Evolutionary conservation across 73 alveolate genomes (phyloP).

Genomic region (Paramecium caudatum): DNA sequence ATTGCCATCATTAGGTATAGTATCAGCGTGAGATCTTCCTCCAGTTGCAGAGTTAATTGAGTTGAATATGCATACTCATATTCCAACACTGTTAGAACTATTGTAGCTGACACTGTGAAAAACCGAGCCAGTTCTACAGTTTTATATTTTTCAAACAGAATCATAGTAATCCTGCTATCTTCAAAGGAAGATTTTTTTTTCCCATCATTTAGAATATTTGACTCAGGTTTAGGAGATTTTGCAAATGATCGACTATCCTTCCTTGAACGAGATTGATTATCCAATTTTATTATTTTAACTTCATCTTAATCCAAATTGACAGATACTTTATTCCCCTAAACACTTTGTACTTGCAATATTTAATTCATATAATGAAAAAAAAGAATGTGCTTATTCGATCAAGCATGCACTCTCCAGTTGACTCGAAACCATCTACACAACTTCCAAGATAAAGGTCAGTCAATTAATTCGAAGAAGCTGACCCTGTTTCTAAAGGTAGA

Average conservation of each 20-base stretch:
- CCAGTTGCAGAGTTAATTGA: neutral
- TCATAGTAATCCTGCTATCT: conserved; percentile 59
- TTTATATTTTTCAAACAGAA: conserved; percentile 60
- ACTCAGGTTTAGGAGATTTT: neutral
- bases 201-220: conserved; percentile 52
- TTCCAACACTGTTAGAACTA: neutral
- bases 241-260: neutral
- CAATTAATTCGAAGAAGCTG: conserved; percentile 68
- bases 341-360: conserved; percentile 9
- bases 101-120: neutral
- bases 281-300: neutral
- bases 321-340: conserved; percentile 9
- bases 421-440: conserved; percentile 14
- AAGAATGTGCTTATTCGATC: conserved; percentile 37
- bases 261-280: neutral
- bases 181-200: conserved; percentile 42
- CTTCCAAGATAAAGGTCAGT: conserved; percentile 34
- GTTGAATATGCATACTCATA: conserved; percentile 40
- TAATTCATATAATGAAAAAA: conserved; percentile 38
- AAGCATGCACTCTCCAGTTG: conserved; percentile 8
- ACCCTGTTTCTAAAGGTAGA: conserved; percentile 49
- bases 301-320: neutral
- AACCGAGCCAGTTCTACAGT: conserved; percentile 55
- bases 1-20: conserved; percentile 41
- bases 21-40: conserved; percentile 6